Conservation (phyloP, 225 moss, liverwort and hornwort genomes). For the Physcomitrium patens region DNA sequence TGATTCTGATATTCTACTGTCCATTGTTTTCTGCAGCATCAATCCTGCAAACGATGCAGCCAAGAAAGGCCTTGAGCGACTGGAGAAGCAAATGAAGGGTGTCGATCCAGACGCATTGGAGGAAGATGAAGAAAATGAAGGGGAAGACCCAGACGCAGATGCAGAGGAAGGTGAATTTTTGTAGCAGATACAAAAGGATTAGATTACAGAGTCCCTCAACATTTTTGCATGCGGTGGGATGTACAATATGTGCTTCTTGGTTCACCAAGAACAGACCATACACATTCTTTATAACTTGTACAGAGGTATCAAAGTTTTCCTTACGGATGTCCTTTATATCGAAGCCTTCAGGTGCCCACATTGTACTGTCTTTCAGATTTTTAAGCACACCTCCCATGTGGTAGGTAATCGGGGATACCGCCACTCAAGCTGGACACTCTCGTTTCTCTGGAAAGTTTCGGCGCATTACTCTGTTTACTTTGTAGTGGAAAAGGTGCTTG, state of each 20-base stretch:
- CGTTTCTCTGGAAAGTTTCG: background rate
- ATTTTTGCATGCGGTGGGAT: slow-evolving; percentile 31
- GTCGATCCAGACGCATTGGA: slow-evolving; percentile 86
- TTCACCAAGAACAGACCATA: slow-evolving; percentile 35
- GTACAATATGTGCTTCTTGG: slow-evolving; percentile 29
- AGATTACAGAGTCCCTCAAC: slow-evolving; percentile 19
- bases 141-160: slow-evolving; percentile 86
- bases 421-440: background rate
- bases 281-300: slow-evolving; percentile 34
- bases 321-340: slow-evolving; percentile 14
- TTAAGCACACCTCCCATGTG: slow-evolving; percentile 3
- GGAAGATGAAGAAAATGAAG: slow-evolving; percentile 90
- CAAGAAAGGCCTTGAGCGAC: slow-evolving; percentile 82
- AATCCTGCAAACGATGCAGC: slow-evolving; percentile 85
- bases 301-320: slow-evolving; percentile 29
- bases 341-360: slow-evolving; percentile 8
- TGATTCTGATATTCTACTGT: slow-evolving; percentile 7
- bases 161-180: slow-evolving; percentile 88
- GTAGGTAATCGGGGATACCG: slow-evolving; percentile 3
- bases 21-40: slow-evolving; percentile 57
- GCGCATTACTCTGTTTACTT: no score
- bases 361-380: slow-evolving; percentile 5
- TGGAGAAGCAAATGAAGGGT: slow-evolving; percentile 94
- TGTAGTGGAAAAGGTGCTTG: no score
- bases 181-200: slow-evolving; percentile 39